A percentile compares a stretch with the other conserved stretches of the same genome.
Evolutionary conservation across 1,139 yeast species (phyloP).

Genomic region (Kluyveromyces sp.): DNA sequence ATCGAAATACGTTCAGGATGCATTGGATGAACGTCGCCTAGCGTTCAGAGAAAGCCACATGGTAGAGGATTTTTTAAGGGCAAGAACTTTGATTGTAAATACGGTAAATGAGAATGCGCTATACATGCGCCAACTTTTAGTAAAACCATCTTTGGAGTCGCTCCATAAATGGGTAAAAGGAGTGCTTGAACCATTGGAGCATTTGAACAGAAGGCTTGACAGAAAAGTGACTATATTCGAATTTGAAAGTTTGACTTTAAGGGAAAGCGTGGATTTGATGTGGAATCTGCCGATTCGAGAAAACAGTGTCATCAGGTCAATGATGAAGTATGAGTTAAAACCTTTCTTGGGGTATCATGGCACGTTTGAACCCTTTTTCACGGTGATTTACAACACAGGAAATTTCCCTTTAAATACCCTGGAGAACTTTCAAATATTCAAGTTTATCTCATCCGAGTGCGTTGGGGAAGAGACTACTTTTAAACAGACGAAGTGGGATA

Average conservation of each 20-base stretch:
- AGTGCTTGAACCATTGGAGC: slow-evolving; percentile 23
- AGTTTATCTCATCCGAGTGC: slow-evolving; percentile 8
- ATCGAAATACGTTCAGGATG: slow-evolving; percentile 15
- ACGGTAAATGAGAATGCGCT: background rate
- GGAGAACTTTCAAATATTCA: slow-evolving; percentile 15
- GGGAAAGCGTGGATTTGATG: slow-evolving; percentile 15
- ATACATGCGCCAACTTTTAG: background rate
- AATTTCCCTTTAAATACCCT: slow-evolving; percentile 16
- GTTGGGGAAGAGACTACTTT: slow-evolving; percentile 1
- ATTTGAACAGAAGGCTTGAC: slow-evolving; percentile 15
- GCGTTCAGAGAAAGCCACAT: slow-evolving; percentile 8
- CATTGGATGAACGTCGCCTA: slow-evolving; percentile 6
- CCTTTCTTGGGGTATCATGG: slow-evolving; percentile 19
- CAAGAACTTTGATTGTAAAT: slow-evolving; percentile 18
- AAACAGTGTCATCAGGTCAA: slow-evolving; percentile 5
- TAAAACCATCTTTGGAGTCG: background rate
- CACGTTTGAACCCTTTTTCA: slow-evolving; percentile 15
- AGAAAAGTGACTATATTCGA: slow-evolving; percentile 15
- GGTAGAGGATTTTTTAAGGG: slow-evolving; percentile 19
- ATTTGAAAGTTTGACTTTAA: slow-evolving; percentile 16
- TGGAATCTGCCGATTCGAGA: slow-evolving; percentile 7
- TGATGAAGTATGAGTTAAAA: slow-evolving; percentile 16
- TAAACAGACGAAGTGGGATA: slow-evolving; percentile 13
- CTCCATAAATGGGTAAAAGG: slow-evolving; percentile 21
- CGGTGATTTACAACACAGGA: slow-evolving; percentile 12